Conservation (phyloP, 2,329 filamentous ascomycete genomes). For the Blastomyces emzantsi region DNA sequence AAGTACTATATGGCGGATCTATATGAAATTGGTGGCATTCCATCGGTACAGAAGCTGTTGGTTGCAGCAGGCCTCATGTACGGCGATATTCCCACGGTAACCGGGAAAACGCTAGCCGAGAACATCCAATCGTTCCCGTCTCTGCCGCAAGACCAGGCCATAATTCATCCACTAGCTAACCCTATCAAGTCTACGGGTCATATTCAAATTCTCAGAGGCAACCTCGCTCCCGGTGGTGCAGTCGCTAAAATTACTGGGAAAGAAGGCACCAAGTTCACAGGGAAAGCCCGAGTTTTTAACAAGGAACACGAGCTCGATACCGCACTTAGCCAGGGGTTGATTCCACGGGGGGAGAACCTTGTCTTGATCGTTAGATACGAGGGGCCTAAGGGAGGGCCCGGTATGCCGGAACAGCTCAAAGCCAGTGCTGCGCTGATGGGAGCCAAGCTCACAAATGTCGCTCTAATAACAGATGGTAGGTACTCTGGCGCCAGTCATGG, state of each 20-base stretch:
- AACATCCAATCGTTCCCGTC: constrained; percentile 71
- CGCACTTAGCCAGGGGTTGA: constrained; percentile 62
- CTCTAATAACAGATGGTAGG: constrained; percentile 78
- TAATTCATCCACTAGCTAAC: constrained; percentile 71
- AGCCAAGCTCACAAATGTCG: constrained; percentile 75
- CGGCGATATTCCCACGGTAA: constrained; percentile 70
- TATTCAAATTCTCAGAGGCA: constrained; percentile 78
- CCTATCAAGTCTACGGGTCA: constrained; percentile 84
- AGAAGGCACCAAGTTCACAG: constrained; percentile 74
- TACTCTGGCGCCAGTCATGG: constrained; percentile 68
- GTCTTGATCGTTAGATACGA: constrained; percentile 90
- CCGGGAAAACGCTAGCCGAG: constrained; percentile 71
- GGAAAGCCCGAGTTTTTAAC: constrained; percentile 74
- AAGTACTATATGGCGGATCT: constrained; percentile 83
- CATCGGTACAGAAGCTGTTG: constrained; percentile 75
- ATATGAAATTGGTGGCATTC: constrained; percentile 75
- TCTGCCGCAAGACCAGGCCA: constrained; percentile 66
- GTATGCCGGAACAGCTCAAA: constrained; percentile 89
- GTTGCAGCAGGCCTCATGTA: constrained; percentile 68
- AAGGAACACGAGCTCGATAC: constrained; percentile 71
- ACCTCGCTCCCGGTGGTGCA: constrained; percentile 77
- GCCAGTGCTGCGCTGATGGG: constrained; percentile 89
- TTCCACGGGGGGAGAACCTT: constrained; percentile 67
- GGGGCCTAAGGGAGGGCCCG: constrained; percentile 83
- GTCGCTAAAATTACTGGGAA: constrained; percentile 97